Conservation (phyloP, 169 alveolate genomes). For the Babesia ovata region DNA sequence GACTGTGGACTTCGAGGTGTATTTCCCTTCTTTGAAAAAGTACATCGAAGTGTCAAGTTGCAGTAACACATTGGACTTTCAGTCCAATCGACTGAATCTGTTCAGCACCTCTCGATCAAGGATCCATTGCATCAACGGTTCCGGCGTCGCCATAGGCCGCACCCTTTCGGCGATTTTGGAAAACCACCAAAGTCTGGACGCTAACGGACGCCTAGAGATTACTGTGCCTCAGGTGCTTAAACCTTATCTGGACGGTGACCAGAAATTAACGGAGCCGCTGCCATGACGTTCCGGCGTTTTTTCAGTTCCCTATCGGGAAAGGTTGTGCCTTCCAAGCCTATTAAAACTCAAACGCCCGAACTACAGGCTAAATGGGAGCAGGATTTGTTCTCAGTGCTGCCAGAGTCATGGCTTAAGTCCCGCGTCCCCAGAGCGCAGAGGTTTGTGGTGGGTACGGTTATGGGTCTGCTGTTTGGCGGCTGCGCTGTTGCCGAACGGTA, state of each 20-base stretch:
- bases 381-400: conserved; percentile 28
- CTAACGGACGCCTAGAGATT: conserved; percentile 56
- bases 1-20: conserved; percentile 77
- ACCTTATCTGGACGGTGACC: conserved; percentile 63
- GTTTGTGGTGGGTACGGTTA: conserved; percentile 27
- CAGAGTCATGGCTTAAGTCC: conserved; percentile 35
- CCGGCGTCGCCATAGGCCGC: conserved; percentile 81
- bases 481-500: conserved; percentile 19
- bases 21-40: conserved; percentile 71
- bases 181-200: conserved; percentile 52
- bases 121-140: conserved; percentile 76
- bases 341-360: conserved; percentile 24
- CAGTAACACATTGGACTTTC: conserved; percentile 76
- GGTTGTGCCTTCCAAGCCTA: conserved; percentile 4
- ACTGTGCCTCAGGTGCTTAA: conserved; percentile 68
- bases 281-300: conserved; percentile 15
- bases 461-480: conserved; percentile 36
- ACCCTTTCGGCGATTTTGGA: conserved; percentile 76
- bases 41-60: conserved; percentile 79
- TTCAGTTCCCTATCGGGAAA: conserved; percentile 24
- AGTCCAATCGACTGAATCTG: conserved; percentile 67
- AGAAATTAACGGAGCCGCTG: conserved; percentile 24
- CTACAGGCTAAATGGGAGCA: conserved; percentile 15
- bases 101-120: conserved; percentile 44
- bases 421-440: conserved; percentile 37